Evolutionary conservation across 139 green algal species (phyloP).

Genomic region (Haematococcus lacustris): DNA sequence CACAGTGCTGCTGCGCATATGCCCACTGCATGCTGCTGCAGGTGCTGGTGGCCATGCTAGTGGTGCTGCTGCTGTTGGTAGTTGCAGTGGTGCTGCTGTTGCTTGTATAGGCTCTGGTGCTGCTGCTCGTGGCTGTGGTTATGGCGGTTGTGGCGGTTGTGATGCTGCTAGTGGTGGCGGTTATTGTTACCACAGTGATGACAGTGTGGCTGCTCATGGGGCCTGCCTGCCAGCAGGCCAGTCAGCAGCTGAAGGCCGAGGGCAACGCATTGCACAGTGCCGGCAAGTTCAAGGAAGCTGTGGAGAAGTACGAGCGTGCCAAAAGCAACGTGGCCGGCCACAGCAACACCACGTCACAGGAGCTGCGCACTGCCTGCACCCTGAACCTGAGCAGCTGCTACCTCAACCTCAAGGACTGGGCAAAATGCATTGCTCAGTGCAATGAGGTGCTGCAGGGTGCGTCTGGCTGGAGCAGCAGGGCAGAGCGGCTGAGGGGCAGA

Average conservation of each 20-base stretch:
- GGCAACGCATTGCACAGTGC: conserved; percentile 41
- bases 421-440: conserved; percentile 37
- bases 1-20: too few relatives aligned
- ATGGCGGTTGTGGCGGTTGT: not conserved
- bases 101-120: too few relatives aligned
- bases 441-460: conserved; percentile 37
- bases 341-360: conserved; percentile 12
- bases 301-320: conserved; percentile 52
- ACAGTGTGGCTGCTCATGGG: not conserved
- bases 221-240: conserved; percentile 20
- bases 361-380: conserved; percentile 34
- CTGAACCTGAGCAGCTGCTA: conserved; percentile 56
- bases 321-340: conserved; percentile 31
- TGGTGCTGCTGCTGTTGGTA: not conserved
- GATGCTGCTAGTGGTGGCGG: not conserved
- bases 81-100: too few relatives aligned
- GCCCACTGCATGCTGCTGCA: not conserved
- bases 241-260: conserved; percentile 43
- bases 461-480: not conserved
- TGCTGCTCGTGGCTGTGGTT: not conserved
- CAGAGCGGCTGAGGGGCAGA: not conserved
- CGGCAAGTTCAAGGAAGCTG: conserved; percentile 22
- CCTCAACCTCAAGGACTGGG: conserved; percentile 41
- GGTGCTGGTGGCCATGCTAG: not conserved
- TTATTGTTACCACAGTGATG: not conserved